phyloP scores from a whole-genome alignment of 257 asterid species.

The Cruciata laevipes region DNA sequence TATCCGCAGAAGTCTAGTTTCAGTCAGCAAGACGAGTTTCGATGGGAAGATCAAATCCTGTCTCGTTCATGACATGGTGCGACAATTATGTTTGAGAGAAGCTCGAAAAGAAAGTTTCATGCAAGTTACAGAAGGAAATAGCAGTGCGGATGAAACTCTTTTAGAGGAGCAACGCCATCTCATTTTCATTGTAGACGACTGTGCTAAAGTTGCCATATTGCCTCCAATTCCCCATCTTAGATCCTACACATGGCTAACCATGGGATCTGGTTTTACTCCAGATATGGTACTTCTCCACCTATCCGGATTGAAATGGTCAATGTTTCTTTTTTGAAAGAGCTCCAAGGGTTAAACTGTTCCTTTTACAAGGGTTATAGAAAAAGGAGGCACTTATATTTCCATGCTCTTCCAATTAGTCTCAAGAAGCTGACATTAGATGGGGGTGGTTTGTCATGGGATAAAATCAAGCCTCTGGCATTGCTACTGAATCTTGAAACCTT shows the following conservation, averaged over 20 bases:
- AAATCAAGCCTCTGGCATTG: neutral
- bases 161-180: neutral
- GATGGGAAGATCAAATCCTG: slow-evolving; percentile 28
- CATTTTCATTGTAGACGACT: slow-evolving; percentile 14
- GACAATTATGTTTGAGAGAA: slow-evolving; percentile 31
- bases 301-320: slow-evolving; percentile 18
- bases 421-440: slow-evolving; percentile 1
- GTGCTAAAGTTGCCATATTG: too few species aligned
- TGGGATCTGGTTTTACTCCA: too few species aligned
- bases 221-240: too few species aligned
- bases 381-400: neutral
- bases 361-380: neutral
- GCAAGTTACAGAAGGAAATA: neutral
- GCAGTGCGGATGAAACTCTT: too few species aligned
- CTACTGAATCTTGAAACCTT: slow-evolving; percentile 9
- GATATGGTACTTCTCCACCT: too few species aligned
- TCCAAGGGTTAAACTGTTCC: neutral
- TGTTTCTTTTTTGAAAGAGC: neutral
- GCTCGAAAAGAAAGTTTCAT: slow-evolving; percentile 28
- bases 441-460: slow-evolving; percentile 10
- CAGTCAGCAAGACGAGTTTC: slow-evolving; percentile 20
- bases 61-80: slow-evolving; percentile 30
- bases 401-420: neutral
- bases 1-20: slow-evolving; percentile 26
- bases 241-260: too few species aligned